These are phyloP conservation scores for Fraxinus greggii DNA, from an alignment of 305 asterid genomes.

Conservation along the genomic window DNA sequence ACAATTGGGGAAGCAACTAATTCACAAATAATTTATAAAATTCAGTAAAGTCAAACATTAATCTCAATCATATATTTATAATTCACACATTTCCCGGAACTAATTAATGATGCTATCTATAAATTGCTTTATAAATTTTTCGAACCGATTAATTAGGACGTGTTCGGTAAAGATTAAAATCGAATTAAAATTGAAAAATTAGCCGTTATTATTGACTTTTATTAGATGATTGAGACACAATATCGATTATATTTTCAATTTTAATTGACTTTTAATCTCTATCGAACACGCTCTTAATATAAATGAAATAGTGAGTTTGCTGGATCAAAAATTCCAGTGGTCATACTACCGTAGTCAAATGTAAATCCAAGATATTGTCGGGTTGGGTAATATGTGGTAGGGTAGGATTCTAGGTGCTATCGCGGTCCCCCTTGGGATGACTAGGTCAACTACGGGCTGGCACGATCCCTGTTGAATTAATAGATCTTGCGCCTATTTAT, in stretches of 20 bases:
- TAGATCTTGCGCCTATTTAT: not conserved
- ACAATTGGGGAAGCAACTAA: not conserved
- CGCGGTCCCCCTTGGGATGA: not conserved
- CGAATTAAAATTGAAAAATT: too few relatives aligned
- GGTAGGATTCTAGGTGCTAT: not conserved
- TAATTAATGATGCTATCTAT: too few relatives aligned
- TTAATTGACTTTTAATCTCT: too few relatives aligned
- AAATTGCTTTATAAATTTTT: too few relatives aligned
- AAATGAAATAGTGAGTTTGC: not conserved
- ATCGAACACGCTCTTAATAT: too few relatives aligned
- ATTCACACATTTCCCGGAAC: not conserved
- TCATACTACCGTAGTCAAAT: not conserved
- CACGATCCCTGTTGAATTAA: not conserved
- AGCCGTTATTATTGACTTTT: too few relatives aligned
- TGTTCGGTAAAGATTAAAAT: too few relatives aligned
- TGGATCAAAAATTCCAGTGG: not conserved
- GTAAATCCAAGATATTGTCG: not conserved
- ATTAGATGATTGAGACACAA: too few relatives aligned
- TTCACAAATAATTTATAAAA: not conserved
- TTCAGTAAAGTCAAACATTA: not conserved
- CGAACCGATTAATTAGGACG: not conserved
- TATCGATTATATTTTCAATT: too few relatives aligned
- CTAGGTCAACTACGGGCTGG: not conserved
- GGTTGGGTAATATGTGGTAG: not conserved
- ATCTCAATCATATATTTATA: too few relatives aligned